Conservation (phyloP, 176 grass and related monocot species). For the Oryza coarctata region DNA sequence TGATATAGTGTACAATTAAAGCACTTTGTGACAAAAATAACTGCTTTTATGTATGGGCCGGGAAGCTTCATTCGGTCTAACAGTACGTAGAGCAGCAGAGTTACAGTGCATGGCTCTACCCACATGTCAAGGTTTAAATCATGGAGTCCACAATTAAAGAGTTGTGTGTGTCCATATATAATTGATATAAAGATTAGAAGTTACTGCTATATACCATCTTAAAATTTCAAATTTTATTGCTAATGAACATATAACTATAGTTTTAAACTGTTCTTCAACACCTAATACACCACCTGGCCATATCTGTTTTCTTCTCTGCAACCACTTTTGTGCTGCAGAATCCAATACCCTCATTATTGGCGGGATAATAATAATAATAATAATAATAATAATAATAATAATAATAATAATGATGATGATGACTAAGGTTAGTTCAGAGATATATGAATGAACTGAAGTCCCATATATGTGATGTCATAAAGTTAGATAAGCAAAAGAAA, state of each 20-base stretch:
- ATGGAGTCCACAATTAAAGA: too few relatives aligned
- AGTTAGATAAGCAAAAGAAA: not conserved
- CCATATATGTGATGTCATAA: constrained; percentile 13
- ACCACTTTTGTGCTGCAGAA: constrained; percentile 19
- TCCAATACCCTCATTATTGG: constrained; percentile 28
- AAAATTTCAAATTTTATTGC: too few relatives aligned
- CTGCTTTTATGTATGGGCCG: too few relatives aligned
- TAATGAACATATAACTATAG: not conserved
- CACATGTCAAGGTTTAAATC: too few relatives aligned
- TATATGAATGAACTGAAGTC: constrained; percentile 19
- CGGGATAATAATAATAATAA: constrained; percentile 7
- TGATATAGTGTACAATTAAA: not conserved
- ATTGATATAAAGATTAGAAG: too few relatives aligned
- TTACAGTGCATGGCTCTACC: too few relatives aligned
- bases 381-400: constrained; percentile 5
- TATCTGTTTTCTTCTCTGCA: not conserved
- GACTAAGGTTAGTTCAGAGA: not conserved
- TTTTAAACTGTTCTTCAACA: not conserved
- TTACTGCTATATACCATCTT: too few relatives aligned
- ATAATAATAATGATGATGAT: constrained; percentile 5
- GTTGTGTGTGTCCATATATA: too few relatives aligned
- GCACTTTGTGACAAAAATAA: not conserved
- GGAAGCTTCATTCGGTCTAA: too few relatives aligned
- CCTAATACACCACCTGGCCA: not conserved
- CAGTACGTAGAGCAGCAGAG: too few relatives aligned